Evolutionary conservation across 805 yeast species (phyloP).

Genomic region (Metschnikowia kofuensis): DNA sequence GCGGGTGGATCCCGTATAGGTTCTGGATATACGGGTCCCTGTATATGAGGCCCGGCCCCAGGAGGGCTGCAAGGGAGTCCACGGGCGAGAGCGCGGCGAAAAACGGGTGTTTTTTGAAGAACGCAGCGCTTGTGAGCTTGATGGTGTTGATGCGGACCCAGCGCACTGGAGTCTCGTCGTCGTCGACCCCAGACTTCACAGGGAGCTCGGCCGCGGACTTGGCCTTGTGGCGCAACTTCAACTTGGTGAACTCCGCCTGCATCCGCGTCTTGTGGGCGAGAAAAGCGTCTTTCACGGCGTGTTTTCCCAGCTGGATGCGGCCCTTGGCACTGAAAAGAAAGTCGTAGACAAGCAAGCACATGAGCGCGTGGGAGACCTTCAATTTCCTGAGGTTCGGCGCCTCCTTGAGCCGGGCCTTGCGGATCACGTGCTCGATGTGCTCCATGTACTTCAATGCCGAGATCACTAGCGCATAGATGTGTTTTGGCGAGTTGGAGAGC

Average conservation of each 20-base stretch:
- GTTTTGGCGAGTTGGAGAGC: conserved; percentile 63
- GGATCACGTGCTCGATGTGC: conserved; percentile 59
- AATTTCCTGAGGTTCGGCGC: conserved; percentile 36
- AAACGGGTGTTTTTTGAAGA: conserved; percentile 33
- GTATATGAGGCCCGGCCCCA: conserved; percentile 56
- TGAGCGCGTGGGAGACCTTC: conserved; percentile 50
- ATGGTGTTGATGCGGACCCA: conserved; percentile 79
- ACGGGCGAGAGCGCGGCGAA: conserved; percentile 48
- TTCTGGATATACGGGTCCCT: conserved; percentile 72
- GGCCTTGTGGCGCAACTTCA: conserved; percentile 72
- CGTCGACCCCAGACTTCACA: conserved; percentile 39
- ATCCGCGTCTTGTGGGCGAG: conserved; percentile 76
- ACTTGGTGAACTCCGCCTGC: conserved; percentile 74
- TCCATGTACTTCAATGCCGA: conserved; percentile 74
- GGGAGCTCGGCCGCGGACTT: conserved; percentile 49
- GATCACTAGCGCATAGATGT: conserved; percentile 77
- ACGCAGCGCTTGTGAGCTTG: conserved; percentile 40
- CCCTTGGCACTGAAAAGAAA: conserved; percentile 70
- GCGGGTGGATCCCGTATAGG: conserved; percentile 79
- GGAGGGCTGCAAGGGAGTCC: conserved; percentile 39
- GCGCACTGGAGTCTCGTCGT: conserved; percentile 68
- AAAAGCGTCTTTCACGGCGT: conserved; percentile 78
- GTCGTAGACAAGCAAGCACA: conserved; percentile 76
- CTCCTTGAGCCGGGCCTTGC: conserved; percentile 62
- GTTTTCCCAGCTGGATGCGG: conserved; percentile 85